phyloP scores from a whole-genome alignment of 805 yeast genomes.

The Metschnikowia kofuensis region DNA sequence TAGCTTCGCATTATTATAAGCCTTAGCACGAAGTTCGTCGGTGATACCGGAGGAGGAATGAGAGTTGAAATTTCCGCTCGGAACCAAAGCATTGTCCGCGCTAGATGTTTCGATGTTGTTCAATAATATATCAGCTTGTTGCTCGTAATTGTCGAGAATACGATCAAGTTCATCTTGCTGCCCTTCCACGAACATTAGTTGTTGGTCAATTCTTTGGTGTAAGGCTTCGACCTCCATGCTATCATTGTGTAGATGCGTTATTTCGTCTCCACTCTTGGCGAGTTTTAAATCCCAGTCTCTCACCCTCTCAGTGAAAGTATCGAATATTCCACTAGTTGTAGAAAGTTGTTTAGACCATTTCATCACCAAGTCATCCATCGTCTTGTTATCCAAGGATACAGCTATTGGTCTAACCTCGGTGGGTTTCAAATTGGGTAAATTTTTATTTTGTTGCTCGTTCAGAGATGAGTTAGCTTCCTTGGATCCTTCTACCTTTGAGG shows the following conservation, averaged over 20 bases:
- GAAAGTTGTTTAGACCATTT: constrained; percentile 91
- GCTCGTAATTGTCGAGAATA: constrained; percentile 78
- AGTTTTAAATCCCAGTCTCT: constrained; percentile 83
- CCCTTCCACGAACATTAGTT: constrained; percentile 76
- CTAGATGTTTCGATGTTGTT: constrained; percentile 33
- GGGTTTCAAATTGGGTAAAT: constrained; percentile 37
- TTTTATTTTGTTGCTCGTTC: constrained; percentile 17
- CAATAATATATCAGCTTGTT: constrained; percentile 56
- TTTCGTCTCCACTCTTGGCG: constrained; percentile 82
- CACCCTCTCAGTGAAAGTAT: constrained; percentile 68
- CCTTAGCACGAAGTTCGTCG: constrained; percentile 86
- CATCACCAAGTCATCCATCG: constrained; percentile 86
- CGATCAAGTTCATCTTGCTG: constrained; percentile 91
- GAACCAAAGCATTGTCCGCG: constrained; percentile 9
- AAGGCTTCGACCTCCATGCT: constrained; percentile 80
- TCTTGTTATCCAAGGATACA: constrained; percentile 81
- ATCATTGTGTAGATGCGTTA: constrained; percentile 71
- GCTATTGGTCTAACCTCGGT: constrained; percentile 64
- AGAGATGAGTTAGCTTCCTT: constrained; percentile 2
- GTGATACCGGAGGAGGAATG: constrained; percentile 44
- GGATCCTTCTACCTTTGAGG: too few relatives aligned
- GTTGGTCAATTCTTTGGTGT: constrained; percentile 83
- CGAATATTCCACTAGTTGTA: constrained; percentile 69
- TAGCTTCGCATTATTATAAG: constrained; percentile 82
- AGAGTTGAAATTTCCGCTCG: constrained; percentile 5